Conservation (phyloP, 768 basidiomycete species). For the Dentipellis sp. region DNA sequence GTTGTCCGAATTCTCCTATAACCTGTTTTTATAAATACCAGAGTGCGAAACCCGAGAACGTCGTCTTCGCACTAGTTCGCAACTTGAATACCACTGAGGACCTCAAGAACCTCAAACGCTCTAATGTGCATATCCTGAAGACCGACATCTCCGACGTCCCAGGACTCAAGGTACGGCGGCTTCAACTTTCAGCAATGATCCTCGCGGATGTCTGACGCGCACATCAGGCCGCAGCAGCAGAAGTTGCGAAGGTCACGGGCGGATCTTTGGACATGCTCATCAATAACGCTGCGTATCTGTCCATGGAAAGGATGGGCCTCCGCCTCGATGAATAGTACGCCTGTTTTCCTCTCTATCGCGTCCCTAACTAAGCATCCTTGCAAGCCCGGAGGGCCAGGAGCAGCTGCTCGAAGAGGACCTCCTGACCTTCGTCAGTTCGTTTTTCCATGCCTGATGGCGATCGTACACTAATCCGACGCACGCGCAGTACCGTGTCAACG, state of each 20-base stretch:
- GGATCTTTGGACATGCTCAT: neutral
- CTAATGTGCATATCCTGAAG: neutral
- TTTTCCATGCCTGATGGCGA: too few relatives aligned
- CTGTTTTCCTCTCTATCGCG: neutral
- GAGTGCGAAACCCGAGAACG: neutral
- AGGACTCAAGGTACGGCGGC: neutral
- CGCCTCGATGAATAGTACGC: neutral
- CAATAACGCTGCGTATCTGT: neutral
- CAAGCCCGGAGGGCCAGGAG: neutral
- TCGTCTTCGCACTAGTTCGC: neutral
- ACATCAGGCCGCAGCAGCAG: neutral
- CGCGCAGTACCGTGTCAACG: conserved; percentile 24
- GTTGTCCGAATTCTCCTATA: neutral
- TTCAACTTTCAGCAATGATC: neutral
- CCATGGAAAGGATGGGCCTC: neutral
- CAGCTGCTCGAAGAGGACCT: neutral
- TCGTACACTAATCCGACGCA: neutral
- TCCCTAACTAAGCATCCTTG: neutral
- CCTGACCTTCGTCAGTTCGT: neutral
- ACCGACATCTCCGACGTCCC: neutral
- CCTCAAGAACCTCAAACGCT: neutral
- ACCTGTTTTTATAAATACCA: neutral
- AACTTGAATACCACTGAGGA: neutral
- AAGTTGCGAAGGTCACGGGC: neutral
- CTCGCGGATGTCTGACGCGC: neutral